Evolutionary conservation across 805 yeast species (phyloP).

Genomic region (Barnettozyma vustinii): DNA sequence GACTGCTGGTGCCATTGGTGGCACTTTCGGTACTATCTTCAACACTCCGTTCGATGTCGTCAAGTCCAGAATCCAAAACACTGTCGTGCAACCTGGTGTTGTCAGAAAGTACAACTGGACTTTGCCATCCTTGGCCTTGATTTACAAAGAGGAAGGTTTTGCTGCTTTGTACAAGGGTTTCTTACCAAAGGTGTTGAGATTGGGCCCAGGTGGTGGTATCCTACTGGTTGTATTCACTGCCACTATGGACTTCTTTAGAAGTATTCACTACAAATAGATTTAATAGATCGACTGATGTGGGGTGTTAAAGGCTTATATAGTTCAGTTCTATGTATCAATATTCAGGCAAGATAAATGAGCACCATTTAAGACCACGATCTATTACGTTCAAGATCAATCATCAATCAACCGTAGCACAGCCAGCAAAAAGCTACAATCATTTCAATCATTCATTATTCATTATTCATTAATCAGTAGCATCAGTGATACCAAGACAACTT

Average conservation of each 20-base stretch:
- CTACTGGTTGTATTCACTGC: slow-evolving; percentile 93
- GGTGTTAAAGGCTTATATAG: neutral
- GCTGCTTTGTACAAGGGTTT: slow-evolving; percentile 92
- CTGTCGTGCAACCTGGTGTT: slow-evolving; percentile 62
- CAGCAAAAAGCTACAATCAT: too few relatives aligned
- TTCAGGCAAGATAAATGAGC: neutral
- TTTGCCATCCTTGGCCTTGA: slow-evolving; percentile 65
- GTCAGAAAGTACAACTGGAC: slow-evolving; percentile 91
- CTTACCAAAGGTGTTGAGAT: slow-evolving; percentile 92
- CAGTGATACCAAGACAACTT: neutral
- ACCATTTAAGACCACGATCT: too few relatives aligned
- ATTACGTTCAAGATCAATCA: too few relatives aligned
- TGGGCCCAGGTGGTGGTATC: slow-evolving; percentile 99
- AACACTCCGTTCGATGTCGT: slow-evolving; percentile 98
- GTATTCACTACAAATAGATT: slow-evolving; percentile 21
- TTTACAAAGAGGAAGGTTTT: slow-evolving; percentile 88
- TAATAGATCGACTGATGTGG: too few relatives aligned
- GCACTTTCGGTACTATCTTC: slow-evolving; percentile 90
- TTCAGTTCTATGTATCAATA: neutral
- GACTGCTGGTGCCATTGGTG: slow-evolving; percentile 93
- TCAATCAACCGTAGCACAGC: too few relatives aligned
- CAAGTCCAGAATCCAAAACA: slow-evolving; percentile 89
- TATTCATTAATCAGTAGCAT: neutral
- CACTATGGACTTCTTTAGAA: slow-evolving; percentile 89
- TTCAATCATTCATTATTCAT: neutral